These are phyloP conservation scores for Acaromyces ingoldii DNA, from an alignment of 1,284 basidiomycete species.

Conservation along the genomic window DNA sequence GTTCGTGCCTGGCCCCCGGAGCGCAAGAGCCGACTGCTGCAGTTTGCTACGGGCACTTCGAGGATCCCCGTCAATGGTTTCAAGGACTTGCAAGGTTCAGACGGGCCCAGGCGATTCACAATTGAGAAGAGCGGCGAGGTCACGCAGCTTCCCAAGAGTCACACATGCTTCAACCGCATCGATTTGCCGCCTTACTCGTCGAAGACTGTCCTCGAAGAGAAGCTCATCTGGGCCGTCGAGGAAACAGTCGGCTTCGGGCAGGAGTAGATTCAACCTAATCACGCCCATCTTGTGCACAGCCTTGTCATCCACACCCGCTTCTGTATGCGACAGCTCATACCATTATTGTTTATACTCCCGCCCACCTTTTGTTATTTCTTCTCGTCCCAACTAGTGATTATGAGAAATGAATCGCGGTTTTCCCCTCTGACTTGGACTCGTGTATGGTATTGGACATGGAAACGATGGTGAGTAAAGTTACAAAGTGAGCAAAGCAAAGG, in stretches of 20 bases:
- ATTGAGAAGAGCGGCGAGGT: conserved; percentile 50
- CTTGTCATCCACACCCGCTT: no score
- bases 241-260: conserved; percentile 48
- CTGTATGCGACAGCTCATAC: no score
- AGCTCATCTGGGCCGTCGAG: conserved; percentile 48
- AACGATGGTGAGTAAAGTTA: conserved; percentile 11
- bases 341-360: no score
- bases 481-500: not conserved
- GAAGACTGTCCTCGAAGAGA: conserved; percentile 45
- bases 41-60: conserved; percentile 96
- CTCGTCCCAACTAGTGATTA: no score
- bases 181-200: conserved; percentile 49
- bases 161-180: conserved; percentile 52
- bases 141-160: conserved; percentile 47
- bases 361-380: no score
- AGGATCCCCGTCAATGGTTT: conserved; percentile 98
- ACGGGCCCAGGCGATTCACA: conserved; percentile 65
- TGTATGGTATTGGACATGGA: no score
- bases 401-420: no score
- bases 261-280: no score
- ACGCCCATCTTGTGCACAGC: no score
- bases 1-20: conserved; percentile 93
- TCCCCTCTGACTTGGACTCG: no score
- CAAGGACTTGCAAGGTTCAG: conserved; percentile 95
- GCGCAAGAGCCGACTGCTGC: conserved; percentile 79